Evolutionary conservation across 352 stramenopile species (phyloP).

Genomic region (Globisporangium viniferum): DNA sequence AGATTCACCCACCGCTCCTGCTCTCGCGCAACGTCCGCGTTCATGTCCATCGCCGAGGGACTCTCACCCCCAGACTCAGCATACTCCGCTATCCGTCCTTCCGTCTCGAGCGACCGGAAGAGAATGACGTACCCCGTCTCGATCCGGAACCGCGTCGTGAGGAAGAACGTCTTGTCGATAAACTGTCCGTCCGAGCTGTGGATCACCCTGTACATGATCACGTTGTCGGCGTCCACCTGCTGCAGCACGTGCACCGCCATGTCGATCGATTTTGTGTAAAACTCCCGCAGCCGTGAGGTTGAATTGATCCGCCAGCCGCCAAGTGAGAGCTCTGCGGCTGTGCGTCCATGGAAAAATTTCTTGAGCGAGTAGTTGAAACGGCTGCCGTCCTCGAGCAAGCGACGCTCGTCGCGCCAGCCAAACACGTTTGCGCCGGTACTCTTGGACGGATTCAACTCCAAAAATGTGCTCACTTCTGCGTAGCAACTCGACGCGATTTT

Average conservation of each 20-base stretch:
- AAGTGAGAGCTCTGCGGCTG: constrained; percentile 26
- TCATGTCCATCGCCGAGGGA: not conserved
- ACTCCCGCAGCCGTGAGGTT: constrained; percentile 20
- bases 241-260: constrained; percentile 38
- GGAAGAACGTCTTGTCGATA: constrained; percentile 39
- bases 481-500: constrained; percentile 31
- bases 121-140: constrained; percentile 37
- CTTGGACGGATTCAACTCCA: constrained; percentile 35
- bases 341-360: constrained; percentile 41
- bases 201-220: constrained; percentile 53
- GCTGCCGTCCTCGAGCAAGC: constrained; percentile 30
- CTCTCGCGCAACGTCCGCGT: not conserved
- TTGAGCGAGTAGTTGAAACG: constrained; percentile 60
- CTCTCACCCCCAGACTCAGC: not conserved
- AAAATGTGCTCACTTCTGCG: constrained; percentile 38
- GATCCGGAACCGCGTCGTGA: constrained; percentile 38
- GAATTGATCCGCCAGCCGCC: constrained; percentile 45
- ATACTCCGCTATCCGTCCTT: constrained; percentile 3
- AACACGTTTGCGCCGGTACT: constrained; percentile 48
- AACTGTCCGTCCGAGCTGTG: constrained; percentile 18
- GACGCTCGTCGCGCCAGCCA: constrained; percentile 50
- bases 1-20: constrained; percentile 44
- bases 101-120: constrained; percentile 43
- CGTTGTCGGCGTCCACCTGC: constrained; percentile 54
- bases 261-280: constrained; percentile 49